Conservation (phyloP, 2,329 filamentous ascomycete species). For the Domatiomyces globalis region DNA sequence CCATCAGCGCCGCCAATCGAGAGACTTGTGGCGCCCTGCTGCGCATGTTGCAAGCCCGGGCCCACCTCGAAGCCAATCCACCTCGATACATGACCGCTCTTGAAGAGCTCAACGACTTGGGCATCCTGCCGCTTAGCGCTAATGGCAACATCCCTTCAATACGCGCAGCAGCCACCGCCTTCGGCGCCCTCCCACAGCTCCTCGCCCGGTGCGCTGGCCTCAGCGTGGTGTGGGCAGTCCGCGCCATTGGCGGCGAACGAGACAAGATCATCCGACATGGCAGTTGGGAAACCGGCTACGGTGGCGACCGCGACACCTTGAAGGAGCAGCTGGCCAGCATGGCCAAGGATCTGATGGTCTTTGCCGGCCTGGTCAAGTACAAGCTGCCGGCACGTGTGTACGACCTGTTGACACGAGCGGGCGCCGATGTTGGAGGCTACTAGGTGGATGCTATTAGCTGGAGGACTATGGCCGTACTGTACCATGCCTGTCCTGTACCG, state of each 20-base stretch:
- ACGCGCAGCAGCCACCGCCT: conserved; percentile 65
- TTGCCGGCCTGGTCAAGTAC: conserved; percentile 84
- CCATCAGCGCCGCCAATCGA: conserved; percentile 44
- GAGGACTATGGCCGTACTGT: no score
- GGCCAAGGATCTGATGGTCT: conserved; percentile 82
- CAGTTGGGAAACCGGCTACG: conserved; percentile 56
- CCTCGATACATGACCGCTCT: conserved; percentile 37
- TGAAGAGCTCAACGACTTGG: conserved; percentile 28
- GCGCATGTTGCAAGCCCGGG: conserved; percentile 47
- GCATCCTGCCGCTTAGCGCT: conserved; percentile 15
- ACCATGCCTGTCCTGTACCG: neutral
- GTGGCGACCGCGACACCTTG: conserved; percentile 28
- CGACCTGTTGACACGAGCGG: conserved; percentile 72
- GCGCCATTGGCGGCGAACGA: conserved; percentile 67
- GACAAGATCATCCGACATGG: conserved; percentile 50
- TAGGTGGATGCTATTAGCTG: no score
- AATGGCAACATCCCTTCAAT: conserved; percentile 55
- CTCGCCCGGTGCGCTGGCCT: conserved; percentile 83
- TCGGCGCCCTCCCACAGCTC: conserved; percentile 61
- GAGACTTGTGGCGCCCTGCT: conserved; percentile 47
- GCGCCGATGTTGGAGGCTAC: conserved; percentile 45
- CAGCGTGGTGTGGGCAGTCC: conserved; percentile 84
- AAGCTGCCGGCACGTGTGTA: conserved; percentile 75
- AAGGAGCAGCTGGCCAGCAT: conserved; percentile 34
- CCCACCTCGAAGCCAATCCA: conserved; percentile 43